Conservation (phyloP, 495 filamentous ascomycete species). For the Elaphomyces granulatus region DNA sequence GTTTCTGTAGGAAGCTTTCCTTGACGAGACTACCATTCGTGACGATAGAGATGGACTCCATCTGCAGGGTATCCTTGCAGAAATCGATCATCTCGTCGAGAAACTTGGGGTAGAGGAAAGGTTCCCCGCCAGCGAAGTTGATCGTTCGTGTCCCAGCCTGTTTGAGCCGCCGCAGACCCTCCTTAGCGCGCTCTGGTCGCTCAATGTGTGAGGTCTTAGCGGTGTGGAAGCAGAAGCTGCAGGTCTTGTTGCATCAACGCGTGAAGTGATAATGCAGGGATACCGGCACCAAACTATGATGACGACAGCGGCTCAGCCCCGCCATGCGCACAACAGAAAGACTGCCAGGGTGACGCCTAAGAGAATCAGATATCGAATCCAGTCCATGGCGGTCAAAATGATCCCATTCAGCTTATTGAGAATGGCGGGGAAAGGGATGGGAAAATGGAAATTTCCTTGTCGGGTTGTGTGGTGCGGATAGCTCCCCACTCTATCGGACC, state of each 20-base stretch:
- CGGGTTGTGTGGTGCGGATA: no score
- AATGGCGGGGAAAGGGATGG: no score
- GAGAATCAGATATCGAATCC: no score
- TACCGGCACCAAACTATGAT: no score
- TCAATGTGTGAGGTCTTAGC: conserved; percentile 31
- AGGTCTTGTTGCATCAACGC: conserved; percentile 36
- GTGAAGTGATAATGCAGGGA: conserved; percentile 39
- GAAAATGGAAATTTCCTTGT: no score
- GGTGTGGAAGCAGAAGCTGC: conserved; percentile 46
- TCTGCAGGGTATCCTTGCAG: conserved; percentile 34
- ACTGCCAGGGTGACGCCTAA: no score
- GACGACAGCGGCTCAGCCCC: no score
- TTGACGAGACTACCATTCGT: conserved; percentile 40
- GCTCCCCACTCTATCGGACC: no score
- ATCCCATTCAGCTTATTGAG: no score
- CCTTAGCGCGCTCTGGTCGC: conserved; percentile 23
- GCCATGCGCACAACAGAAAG: no score
- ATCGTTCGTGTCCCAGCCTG: conserved; percentile 42
- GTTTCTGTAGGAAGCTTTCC: conserved; percentile 23
- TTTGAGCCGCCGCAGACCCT: conserved; percentile 32
- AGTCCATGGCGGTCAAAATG: no score
- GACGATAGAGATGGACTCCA: conserved; percentile 40
- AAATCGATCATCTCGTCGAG: conserved; percentile 33
- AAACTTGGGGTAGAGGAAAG: conserved; percentile 37
- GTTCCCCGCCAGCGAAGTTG: conserved; percentile 47